Evolutionary conservation across 164 flowering plant genomes (phyloP).

Genomic region (Aristolochia contorta): DNA sequence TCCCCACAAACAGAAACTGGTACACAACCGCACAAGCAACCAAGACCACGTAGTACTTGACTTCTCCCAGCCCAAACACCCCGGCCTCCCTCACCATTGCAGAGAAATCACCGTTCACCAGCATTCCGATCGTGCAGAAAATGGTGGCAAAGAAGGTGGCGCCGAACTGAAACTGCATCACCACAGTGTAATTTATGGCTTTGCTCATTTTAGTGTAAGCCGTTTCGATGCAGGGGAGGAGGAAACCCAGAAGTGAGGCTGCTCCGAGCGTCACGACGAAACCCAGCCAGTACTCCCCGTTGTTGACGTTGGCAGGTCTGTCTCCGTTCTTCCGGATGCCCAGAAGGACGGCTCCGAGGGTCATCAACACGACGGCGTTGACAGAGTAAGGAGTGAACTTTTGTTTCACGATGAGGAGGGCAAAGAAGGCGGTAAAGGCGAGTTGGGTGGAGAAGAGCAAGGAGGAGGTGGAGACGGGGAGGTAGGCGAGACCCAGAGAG

Average conservation of each 20-base stretch:
- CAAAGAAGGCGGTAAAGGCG: constrained; percentile 14
- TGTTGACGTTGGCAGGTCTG: constrained; percentile 7
- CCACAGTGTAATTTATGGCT: constrained; percentile 6
- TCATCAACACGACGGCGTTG: constrained; percentile 12
- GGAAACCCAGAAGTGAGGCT: constrained; percentile 7
- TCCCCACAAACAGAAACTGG: constrained; percentile 8
- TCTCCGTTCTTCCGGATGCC: constrained; percentile 11
- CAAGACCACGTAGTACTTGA: constrained; percentile 12
- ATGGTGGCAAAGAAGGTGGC: constrained; percentile 7
- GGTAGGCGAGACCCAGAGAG: constrained; percentile 10
- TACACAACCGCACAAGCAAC: constrained; percentile 1
- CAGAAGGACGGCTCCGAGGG: constrained; percentile 10
- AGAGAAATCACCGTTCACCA: constrained; percentile 14
- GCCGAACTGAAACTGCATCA: constrained; percentile 13
- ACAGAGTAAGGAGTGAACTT: constrained; percentile 10
- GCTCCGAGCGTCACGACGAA: constrained; percentile 12
- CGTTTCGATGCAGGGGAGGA: constrained; percentile 9
- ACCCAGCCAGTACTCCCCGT: constrained; percentile 9
- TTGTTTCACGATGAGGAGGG: constrained; percentile 8
- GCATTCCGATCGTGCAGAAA: constrained; percentile 17
- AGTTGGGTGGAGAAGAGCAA: constrained; percentile 19
- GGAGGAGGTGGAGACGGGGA: constrained; percentile 18
- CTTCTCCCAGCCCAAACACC: constrained; percentile 7
- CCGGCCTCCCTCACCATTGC: constrained; percentile 7
- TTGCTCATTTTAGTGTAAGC: constrained; percentile 7